These are phyloP conservation scores for Arxiozyma bovina DNA, from an alignment of 1,139 yeast genomes.

Conservation along the genomic window DNA sequence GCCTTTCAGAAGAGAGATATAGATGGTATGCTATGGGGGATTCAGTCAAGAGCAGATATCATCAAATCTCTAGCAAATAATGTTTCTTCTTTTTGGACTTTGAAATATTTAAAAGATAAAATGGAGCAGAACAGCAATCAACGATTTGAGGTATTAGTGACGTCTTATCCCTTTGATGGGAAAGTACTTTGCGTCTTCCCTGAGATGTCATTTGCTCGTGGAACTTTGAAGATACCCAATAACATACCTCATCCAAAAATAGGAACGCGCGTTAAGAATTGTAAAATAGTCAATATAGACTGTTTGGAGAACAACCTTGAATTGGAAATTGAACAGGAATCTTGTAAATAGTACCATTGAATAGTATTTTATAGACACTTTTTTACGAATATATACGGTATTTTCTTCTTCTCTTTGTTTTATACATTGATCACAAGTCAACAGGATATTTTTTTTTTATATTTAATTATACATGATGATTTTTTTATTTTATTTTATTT, in stretches of 20 bases:
- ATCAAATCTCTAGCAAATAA: slow-evolving; percentile 29
- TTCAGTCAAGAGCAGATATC: slow-evolving; percentile 32
- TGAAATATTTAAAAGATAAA: slow-evolving; percentile 31
- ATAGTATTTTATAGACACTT: background rate
- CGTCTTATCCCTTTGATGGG: slow-evolving; percentile 35
- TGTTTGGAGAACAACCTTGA: slow-evolving; percentile 34
- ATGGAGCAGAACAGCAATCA: slow-evolving; percentile 8
- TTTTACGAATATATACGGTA: background rate
- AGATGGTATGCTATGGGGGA: slow-evolving; percentile 26
- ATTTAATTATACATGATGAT: too few relatives aligned
- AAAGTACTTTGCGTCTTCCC: slow-evolving; percentile 34
- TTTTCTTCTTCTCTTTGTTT: too few relatives aligned
- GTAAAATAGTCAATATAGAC: slow-evolving; percentile 35
- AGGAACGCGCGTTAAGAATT: slow-evolving; percentile 36
- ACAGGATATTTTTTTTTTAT: too few relatives aligned
- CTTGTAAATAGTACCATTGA: slow-evolving; percentile 2
- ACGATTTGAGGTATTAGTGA: slow-evolving; percentile 32
- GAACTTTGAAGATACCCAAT: slow-evolving; percentile 21
- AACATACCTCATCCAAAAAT: slow-evolving; percentile 29
- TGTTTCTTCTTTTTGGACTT: slow-evolving; percentile 36
- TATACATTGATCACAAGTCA: too few relatives aligned
- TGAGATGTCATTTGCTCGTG: slow-evolving; percentile 34
- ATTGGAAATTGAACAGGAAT: slow-evolving; percentile 9
- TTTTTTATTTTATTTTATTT: too few relatives aligned
- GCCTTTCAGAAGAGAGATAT: slow-evolving; percentile 23